Conservation (phyloP, 495 filamentous ascomycete genomes). For the Neurospora sp. region DNA sequence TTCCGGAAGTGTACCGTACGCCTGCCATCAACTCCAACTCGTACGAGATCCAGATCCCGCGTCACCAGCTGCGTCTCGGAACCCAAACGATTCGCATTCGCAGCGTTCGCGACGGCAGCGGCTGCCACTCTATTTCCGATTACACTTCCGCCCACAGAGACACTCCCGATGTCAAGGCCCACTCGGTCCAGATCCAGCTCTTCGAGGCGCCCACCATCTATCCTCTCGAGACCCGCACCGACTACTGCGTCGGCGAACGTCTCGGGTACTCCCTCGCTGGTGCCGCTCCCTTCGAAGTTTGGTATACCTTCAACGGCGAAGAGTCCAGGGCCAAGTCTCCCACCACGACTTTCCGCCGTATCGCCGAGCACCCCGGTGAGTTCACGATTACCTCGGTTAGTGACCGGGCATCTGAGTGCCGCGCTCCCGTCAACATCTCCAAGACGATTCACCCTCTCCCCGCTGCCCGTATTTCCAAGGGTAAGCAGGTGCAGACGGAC, state of each 20-base stretch:
- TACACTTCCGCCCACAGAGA: constrained; percentile 10
- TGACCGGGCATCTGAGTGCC: constrained; percentile 76
- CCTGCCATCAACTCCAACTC: constrained; percentile 61
- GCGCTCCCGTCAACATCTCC: constrained; percentile 61
- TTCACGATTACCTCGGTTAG: constrained; percentile 79
- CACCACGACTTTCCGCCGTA: constrained; percentile 73
- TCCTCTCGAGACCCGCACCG: constrained; percentile 65
- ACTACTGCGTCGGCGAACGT: constrained; percentile 94
- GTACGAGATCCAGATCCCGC: constrained; percentile 75
- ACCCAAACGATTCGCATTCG: constrained; percentile 78
- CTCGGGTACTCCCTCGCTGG: constrained; percentile 85
- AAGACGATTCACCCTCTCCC: constrained; percentile 87
- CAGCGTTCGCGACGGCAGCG: constrained; percentile 74
- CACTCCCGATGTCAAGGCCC: constrained; percentile 47
- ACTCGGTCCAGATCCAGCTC: constrained; percentile 75
- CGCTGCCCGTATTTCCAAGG: constrained; percentile 77
- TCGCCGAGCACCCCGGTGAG: constrained; percentile 80
- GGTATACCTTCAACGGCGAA: constrained; percentile 75
- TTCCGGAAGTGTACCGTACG: constrained; percentile 69
- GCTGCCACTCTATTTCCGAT: constrained; percentile 54
- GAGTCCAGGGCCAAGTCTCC: constrained; percentile 67
- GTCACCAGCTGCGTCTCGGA: constrained; percentile 69
- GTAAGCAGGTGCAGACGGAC: constrained; percentile 65
- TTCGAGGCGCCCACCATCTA: constrained; percentile 88
- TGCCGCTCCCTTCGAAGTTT: constrained; percentile 80